Base-by-base conservation (phyloP, 495 filamentous ascomycete species). In the Lophium mytilinum region DNA sequence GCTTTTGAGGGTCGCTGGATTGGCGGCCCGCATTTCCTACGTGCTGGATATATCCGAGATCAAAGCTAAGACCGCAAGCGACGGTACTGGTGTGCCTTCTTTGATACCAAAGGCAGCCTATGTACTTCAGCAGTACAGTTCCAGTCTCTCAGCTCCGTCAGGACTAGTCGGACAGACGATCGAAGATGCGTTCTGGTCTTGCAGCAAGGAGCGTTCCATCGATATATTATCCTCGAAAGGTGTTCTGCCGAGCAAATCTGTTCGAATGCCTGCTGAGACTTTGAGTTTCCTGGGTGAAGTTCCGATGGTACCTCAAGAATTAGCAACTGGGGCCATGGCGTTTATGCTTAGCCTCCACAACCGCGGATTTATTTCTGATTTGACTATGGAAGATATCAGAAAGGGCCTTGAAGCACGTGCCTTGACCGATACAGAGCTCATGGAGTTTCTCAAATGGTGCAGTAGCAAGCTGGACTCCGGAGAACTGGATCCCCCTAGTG, bases 181-280 rank as follows among this genome's bases (percentile, higher is more conserved):
- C 55, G 88, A 95, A 69, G 86, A 94, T 69, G 88, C 88, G 0
- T 99, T 97, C 66, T 99, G 93, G 93, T 91, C 81, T 56, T 89
- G 87, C 50, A 89, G 86, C 66, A 87, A 83, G 61, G 83, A 83
- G 37, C 78, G 83, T 1, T 84, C 81, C 1, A 90, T 97, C 57
- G 91, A 96, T 62, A 78, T 97, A 3, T 80, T 93, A 54, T 95
- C 89, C 11, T 93, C 88, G 6, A 80, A 83, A 52, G 94, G 94
- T 46, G 83, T 99, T 1, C 76, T 94, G 39, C 79, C 83, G 36
- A 90, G 85, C 19, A 80, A 83, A 17, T 74, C 86, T 46, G 89
- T 95, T 50, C 86, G 94, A 14, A 75, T 90, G 54, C 86, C 85
- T 9, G 85, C 85, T 7, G 84, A 90, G 53, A 88, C 94, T 61